Evolutionary conservation across 495 filamentous ascomycete species (phyloP).

Genomic region (Trichoderma gamsii): DNA sequence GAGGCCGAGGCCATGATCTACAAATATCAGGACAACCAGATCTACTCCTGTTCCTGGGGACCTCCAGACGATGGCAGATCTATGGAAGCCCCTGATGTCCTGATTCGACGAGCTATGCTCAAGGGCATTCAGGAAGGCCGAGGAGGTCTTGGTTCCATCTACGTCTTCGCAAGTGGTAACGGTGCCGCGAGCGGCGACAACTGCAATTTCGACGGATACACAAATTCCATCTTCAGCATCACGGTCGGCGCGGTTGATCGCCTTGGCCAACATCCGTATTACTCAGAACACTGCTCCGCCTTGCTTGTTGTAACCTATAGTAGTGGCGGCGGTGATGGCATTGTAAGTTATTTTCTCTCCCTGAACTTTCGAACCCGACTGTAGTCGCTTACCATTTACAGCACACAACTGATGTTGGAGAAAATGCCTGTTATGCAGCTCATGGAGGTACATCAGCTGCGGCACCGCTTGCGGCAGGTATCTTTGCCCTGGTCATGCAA

Average conservation of each 20-base stretch:
- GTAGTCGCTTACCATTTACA: constrained; percentile 20
- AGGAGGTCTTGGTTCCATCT: constrained; percentile 78
- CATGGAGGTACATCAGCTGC: constrained; percentile 98
- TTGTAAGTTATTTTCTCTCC: constrained; percentile 39
- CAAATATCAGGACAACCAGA: constrained; percentile 80
- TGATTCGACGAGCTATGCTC: constrained; percentile 85
- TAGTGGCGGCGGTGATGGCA: constrained; percentile 79
- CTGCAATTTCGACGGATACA: constrained; percentile 99
- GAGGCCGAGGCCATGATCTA: constrained; percentile 76
- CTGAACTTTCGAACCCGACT: background rate
- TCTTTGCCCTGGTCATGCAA: constrained; percentile 86
- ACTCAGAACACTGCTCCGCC: constrained; percentile 93
- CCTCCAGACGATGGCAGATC: constrained; percentile 85
- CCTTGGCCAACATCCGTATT: constrained; percentile 77
- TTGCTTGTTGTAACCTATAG: constrained; percentile 94
- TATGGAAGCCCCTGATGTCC: constrained; percentile 88
- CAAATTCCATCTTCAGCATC: constrained; percentile 98
- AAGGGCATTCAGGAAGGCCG: constrained; percentile 88
- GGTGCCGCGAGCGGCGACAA: constrained; percentile 84
- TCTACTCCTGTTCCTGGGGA: constrained; percentile 98
- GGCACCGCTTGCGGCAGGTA: constrained; percentile 83
- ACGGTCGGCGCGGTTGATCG: constrained; percentile 91
- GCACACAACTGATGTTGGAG: constrained; percentile 92
- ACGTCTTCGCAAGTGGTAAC: constrained; percentile 95
- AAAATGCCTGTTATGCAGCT: constrained; percentile 63